A percentile compares a stretch with the other conserved stretches of the same genome.
Evolutionary conservation across 1,284 basidiomycete genomes (phyloP).

Genomic region (Nidula niveotomentosa): DNA sequence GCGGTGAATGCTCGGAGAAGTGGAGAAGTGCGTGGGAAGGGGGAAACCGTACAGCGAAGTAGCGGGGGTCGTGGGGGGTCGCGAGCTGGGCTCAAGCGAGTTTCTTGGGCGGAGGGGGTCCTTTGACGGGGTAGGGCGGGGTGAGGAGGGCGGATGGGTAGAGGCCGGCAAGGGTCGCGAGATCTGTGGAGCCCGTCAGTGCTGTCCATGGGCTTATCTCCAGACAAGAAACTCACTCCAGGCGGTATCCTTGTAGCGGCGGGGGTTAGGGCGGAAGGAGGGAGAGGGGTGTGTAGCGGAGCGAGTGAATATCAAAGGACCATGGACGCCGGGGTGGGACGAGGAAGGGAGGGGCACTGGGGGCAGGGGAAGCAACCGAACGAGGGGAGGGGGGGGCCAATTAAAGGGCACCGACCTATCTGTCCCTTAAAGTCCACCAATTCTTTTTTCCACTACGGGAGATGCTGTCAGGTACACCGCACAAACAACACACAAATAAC

Average conservation of each 20-base stretch:
- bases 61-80: conserved; percentile 23
- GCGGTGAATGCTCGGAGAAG: conserved; percentile 11
- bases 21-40: conserved; percentile 15
- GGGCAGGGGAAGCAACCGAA: too few species aligned
- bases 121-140: conserved; percentile 27
- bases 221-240: conserved; percentile 48
- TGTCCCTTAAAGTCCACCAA: too few species aligned
- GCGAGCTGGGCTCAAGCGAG: conserved; percentile 77
- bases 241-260: conserved; percentile 79
- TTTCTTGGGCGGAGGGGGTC: conserved; percentile 30
- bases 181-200: conserved; percentile 45
- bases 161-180: conserved; percentile 96
- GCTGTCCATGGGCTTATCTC: conserved; percentile 1
- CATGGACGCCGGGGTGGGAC: too few species aligned
- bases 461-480: too few species aligned
- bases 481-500: too few species aligned
- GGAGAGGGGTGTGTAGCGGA: conserved; percentile 5
- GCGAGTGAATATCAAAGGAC: too few species aligned
- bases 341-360: too few species aligned
- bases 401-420: too few species aligned
- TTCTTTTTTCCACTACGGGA: too few species aligned
- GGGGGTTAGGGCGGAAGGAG: conserved; percentile 41
- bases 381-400: too few species aligned
- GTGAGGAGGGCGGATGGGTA: conserved; percentile 40
- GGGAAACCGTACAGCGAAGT: conserved; percentile 1